Base-by-base conservation (phyloP, 2,329 filamentous ascomycete genomes). In the Colletotrichum incanum region DNA sequence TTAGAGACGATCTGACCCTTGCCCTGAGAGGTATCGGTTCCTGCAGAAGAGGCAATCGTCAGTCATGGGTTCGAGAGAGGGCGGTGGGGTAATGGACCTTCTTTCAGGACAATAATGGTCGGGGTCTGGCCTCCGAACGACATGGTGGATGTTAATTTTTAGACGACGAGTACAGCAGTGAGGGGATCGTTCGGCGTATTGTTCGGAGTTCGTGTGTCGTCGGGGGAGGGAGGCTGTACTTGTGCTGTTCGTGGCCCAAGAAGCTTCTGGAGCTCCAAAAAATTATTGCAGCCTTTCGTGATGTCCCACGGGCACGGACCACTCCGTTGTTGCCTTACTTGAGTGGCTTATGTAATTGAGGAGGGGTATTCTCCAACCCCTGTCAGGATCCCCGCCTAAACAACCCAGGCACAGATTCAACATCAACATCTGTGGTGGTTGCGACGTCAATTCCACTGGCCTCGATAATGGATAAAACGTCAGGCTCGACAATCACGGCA, bases 101-200 rank as follows among this genome's bases (percentile, higher is more conserved):
- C 96, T 88, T 96, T 97, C 81, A 98, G 91, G 87, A 98, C 95
- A 85, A 98, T 94, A 83, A 98, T 98, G 79, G 96, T 98, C 83
- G 96, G 96, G 82, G 96, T 96, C 86, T 98, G 96, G 82, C 95
- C 95, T 86, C 94, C 94, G 87, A 98, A 98, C 83, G 95, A 97
- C 95, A 98, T 98, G 77, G 79, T 88, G 81, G 75, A 72, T 64
- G 45, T 28, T 60, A 18, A 3, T 28, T 60, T 20, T n/a, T 26
- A 43, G 37, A 49, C 28, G 39, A 73, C 49, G 39, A 71, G 55
- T 58, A 63, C 49, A 58, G 43, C 23, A 23, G 28, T 50, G 7
- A 31, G 11, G 26, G 3, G 1, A 11, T 26, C 55, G 39, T 41
- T 52, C 55, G 61, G 26, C 23, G 18, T 31, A 39, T 12, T 26